Evolutionary conservation across 441 rosid species (phyloP).

Genomic region (Gossypium gossypioides): DNA sequence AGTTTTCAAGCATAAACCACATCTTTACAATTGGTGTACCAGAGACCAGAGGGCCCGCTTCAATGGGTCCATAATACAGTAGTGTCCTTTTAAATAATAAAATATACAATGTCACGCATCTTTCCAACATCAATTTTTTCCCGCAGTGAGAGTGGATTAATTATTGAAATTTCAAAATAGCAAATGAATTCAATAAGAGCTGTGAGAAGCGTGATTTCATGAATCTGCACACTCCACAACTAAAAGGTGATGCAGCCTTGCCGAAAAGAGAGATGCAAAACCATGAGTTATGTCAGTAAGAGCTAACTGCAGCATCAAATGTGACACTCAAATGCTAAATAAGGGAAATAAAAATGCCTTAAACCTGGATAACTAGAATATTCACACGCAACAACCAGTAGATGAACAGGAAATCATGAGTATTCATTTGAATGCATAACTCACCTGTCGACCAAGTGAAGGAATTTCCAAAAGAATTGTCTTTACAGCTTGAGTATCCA

Average conservation of each 20-base stretch:
- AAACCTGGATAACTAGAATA: neutral
- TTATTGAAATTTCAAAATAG: too few relatives aligned
- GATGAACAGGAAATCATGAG: neutral
- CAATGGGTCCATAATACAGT: too few relatives aligned
- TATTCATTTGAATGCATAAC: conserved; percentile 7
- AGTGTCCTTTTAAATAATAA: too few relatives aligned
- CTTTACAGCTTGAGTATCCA: conserved; percentile 96
- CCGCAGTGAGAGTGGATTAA: too few relatives aligned
- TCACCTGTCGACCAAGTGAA: conserved; percentile 83
- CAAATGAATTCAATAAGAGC: neutral
- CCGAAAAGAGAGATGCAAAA: neutral
- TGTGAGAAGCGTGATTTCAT: neutral
- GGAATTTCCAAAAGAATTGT: conserved; percentile 92
- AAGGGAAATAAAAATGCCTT: neutral
- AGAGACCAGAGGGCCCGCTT: too few relatives aligned
- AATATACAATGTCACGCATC: too few relatives aligned
- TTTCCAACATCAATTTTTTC: too few relatives aligned
- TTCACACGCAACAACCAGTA: neutral
- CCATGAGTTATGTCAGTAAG: neutral
- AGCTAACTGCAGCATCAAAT: neutral
- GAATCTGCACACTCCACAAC: neutral
- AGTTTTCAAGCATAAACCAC: too few relatives aligned
- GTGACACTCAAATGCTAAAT: neutral
- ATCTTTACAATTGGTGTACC: too few relatives aligned
- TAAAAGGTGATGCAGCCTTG: neutral